Conservation (phyloP, 305 asterid species). For the Ilex paraguariensis region DNA sequence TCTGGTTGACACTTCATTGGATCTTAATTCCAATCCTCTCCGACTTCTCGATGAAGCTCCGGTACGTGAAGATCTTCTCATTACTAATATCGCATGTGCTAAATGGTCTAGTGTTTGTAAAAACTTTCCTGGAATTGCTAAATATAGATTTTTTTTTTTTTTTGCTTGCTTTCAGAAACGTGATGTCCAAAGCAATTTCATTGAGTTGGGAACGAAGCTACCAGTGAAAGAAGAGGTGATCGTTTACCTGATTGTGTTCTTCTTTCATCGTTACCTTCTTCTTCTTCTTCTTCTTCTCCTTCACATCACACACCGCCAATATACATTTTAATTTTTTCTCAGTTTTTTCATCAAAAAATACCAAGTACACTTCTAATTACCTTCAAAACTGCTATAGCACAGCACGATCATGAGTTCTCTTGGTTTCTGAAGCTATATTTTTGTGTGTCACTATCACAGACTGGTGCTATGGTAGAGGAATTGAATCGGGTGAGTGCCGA, state of each 20-base stretch:
- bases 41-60: constrained; percentile 24
- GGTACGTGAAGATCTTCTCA: constrained; percentile 26
- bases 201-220: constrained; percentile 30
- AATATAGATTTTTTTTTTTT: not conserved
- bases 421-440: not conserved
- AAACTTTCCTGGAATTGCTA: too few relatives aligned
- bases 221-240: constrained; percentile 48
- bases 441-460: constrained; percentile 20
- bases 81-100: too few relatives aligned
- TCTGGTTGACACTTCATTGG: constrained; percentile 61
- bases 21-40: constrained; percentile 51
- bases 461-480: constrained; percentile 67
- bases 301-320: too few relatives aligned
- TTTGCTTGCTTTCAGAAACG: constrained; percentile 45
- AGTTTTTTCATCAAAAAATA: too few relatives aligned
- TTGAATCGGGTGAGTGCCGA: constrained; percentile 64
- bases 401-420: too few relatives aligned
- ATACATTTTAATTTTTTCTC: too few relatives aligned
- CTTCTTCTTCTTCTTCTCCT: too few relatives aligned
- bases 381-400: too few relatives aligned
- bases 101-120: too few relatives aligned
- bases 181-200: constrained; percentile 46
- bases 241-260: too few relatives aligned
- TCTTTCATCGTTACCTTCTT: too few relatives aligned
- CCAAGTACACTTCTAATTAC: too few relatives aligned